Evolutionary conservation across 2,329 filamentous ascomycete species (phyloP).

Genomic region (Fusarium hostae): DNA sequence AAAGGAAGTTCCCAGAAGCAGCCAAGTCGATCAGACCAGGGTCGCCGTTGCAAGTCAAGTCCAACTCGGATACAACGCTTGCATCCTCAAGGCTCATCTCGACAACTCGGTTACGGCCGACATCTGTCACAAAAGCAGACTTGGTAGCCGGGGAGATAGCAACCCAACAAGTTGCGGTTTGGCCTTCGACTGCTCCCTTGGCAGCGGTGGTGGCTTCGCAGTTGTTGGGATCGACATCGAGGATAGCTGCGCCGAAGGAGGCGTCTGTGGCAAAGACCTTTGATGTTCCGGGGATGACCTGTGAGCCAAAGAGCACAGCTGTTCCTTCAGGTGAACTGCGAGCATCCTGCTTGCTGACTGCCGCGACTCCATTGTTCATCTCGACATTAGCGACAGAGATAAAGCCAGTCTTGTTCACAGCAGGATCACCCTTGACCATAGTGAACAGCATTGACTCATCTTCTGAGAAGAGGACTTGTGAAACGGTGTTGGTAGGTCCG

Average conservation of each 20-base stretch:
- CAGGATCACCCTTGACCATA: slow-evolving; percentile 70
- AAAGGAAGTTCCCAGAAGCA: slow-evolving; percentile 65
- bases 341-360: slow-evolving; percentile 42
- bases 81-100: slow-evolving; percentile 65
- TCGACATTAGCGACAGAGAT: slow-evolving; percentile 61
- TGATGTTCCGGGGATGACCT: slow-evolving; percentile 55
- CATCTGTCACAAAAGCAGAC: slow-evolving; percentile 69
- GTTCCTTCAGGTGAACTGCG: slow-evolving; percentile 64
- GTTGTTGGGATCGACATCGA: slow-evolving; percentile 54
- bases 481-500: slow-evolving; percentile 68
- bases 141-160: slow-evolving; percentile 59
- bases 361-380: neutral
- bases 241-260: slow-evolving; percentile 64
- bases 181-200: slow-evolving; percentile 58
- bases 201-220: slow-evolving; percentile 49
- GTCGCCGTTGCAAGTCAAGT: slow-evolving; percentile 58
- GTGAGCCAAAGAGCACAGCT: slow-evolving; percentile 66
- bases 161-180: slow-evolving; percentile 69
- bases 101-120: slow-evolving; percentile 61
- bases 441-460: slow-evolving; percentile 64
- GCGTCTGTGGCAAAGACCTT: slow-evolving; percentile 67
- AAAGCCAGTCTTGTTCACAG: slow-evolving; percentile 66
- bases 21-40: slow-evolving; percentile 66
- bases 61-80: slow-evolving; percentile 55
- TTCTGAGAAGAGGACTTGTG: slow-evolving; percentile 68